Conservation (phyloP, 805 yeast species). For the Huiozyma naganishii region DNA sequence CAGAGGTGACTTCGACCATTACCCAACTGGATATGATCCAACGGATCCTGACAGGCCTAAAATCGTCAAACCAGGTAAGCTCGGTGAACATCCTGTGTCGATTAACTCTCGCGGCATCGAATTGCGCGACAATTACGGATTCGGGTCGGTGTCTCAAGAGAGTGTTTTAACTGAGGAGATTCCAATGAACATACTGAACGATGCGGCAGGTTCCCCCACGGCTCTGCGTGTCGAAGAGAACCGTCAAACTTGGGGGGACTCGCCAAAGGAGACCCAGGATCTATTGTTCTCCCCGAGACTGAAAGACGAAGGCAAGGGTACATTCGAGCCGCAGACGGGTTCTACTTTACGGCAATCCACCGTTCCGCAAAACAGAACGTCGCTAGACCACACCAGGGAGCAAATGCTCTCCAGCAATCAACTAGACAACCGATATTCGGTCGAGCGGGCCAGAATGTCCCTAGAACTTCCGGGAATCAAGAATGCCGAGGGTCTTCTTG, state of each 20-base stretch:
- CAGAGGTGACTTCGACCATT: slow-evolving; percentile 56
- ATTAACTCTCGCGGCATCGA: slow-evolving; percentile 9
- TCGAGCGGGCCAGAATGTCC: slow-evolving; percentile 33
- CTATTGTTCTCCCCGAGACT: slow-evolving; percentile 16
- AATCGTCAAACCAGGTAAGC: slow-evolving; percentile 34
- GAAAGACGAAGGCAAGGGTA: background rate
- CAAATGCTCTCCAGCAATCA: slow-evolving; percentile 30
- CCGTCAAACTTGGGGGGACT: slow-evolving; percentile 9
- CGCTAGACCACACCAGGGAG: slow-evolving; percentile 30
- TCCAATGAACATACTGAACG: slow-evolving; percentile 23
- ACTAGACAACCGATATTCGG: slow-evolving; percentile 29
- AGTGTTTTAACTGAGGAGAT: slow-evolving; percentile 32
- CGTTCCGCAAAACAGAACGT: slow-evolving; percentile 18
- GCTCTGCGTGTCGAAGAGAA: slow-evolving; percentile 9
- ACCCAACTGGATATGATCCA: slow-evolving; percentile 64
- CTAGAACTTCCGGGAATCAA: slow-evolving; percentile 34
- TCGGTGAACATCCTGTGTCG: slow-evolving; percentile 28
- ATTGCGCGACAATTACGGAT: slow-evolving; percentile 6
- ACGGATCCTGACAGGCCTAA: slow-evolving; percentile 60
- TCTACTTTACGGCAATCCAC: slow-evolving; percentile 1
- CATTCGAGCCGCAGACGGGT: background rate
- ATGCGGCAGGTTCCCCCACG: slow-evolving; percentile 22
- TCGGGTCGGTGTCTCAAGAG: slow-evolving; percentile 17
- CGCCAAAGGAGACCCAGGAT: slow-evolving; percentile 22
- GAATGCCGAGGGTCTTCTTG: slow-evolving; percentile 18